phyloP scores from a whole-genome alignment of 2,329 filamentous ascomycete species.

The Stenocarpella maydis region DNA sequence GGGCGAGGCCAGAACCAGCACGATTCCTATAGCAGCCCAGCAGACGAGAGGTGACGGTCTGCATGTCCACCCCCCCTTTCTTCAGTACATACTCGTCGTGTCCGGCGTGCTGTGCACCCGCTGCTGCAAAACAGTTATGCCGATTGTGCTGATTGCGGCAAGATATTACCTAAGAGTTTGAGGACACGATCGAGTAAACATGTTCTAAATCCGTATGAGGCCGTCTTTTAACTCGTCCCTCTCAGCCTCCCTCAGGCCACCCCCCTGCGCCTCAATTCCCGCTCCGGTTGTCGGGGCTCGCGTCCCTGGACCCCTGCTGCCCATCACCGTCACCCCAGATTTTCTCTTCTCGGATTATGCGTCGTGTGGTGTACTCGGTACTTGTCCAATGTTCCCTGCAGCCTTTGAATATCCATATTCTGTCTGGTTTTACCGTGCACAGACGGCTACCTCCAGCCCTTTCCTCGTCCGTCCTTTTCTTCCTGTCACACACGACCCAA shows the following conservation, averaged over 20 bases:
- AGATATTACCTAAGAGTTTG: constrained; percentile 26
- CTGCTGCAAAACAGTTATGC: constrained; percentile 4
- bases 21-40: constrained; percentile 13
- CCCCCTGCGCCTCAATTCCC: constrained; percentile 22
- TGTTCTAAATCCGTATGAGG: constrained; percentile 4
- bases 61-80: too few species aligned
- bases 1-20: constrained; percentile 1
- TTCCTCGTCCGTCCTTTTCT: too few species aligned
- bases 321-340: background rate
- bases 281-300: constrained; percentile 12
- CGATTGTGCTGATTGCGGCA: constrained; percentile 6
- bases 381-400: too few species aligned
- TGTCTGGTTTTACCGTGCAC: background rate
- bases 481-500: constrained; percentile 1
- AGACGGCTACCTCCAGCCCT: background rate
- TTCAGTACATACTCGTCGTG: constrained; percentile 17
- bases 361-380: too few species aligned
- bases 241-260: too few species aligned
- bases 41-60: background rate
- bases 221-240: background rate
- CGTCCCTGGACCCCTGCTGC: background rate
- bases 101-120: background rate
- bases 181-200: constrained; percentile 27
- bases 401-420: too few species aligned
- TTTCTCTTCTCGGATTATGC: background rate